These are phyloP conservation scores for Clonostachys byssicola DNA, from an alignment of 2,329 filamentous ascomycete genomes.

Conservation along the genomic window DNA sequence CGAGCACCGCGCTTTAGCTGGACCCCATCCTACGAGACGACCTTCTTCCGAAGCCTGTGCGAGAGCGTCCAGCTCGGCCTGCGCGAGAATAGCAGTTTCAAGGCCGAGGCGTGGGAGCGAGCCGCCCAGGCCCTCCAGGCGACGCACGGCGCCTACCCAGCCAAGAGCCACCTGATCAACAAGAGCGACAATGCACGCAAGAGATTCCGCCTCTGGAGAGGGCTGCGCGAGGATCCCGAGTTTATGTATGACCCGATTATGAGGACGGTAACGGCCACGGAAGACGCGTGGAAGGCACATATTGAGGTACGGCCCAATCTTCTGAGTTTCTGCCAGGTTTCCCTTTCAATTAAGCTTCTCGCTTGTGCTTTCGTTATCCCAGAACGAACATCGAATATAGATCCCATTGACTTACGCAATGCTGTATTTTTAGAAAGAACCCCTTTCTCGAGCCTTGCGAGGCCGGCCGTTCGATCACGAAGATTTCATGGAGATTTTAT, in stretches of 20 bases:
- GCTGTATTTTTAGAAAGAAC: slow-evolving; percentile 42
- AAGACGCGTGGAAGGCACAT: slow-evolving; percentile 53
- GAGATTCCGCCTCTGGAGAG: slow-evolving; percentile 58
- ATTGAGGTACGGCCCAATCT: slow-evolving; percentile 41
- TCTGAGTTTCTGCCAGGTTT: too few relatives aligned
- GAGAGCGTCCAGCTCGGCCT: slow-evolving; percentile 54
- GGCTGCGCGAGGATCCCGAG: slow-evolving; percentile 51
- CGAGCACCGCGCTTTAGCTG: slow-evolving; percentile 54
- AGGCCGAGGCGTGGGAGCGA: slow-evolving; percentile 56
- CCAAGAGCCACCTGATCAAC: slow-evolving; percentile 59
- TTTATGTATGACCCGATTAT: slow-evolving; percentile 49
- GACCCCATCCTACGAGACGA: slow-evolving; percentile 54
- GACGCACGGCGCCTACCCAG: slow-evolving; percentile 50
- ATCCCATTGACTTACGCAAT: not conserved
- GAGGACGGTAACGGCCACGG: slow-evolving; percentile 48
- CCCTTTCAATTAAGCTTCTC: too few relatives aligned
- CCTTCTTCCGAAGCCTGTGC: slow-evolving; percentile 57
- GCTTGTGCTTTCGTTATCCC: too few relatives aligned
- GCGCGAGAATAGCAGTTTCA: slow-evolving; percentile 56
- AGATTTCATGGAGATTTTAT: slow-evolving; percentile 56
- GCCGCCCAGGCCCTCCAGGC: slow-evolving; percentile 49
- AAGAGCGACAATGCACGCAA: slow-evolving; percentile 61
- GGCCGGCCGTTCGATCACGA: slow-evolving; percentile 57
- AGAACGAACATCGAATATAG: too few relatives aligned
- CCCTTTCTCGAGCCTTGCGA: slow-evolving; percentile 50